phyloP scores from a whole-genome alignment of 2,329 filamentous ascomycete species.

The Aspergillus sp. region DNA sequence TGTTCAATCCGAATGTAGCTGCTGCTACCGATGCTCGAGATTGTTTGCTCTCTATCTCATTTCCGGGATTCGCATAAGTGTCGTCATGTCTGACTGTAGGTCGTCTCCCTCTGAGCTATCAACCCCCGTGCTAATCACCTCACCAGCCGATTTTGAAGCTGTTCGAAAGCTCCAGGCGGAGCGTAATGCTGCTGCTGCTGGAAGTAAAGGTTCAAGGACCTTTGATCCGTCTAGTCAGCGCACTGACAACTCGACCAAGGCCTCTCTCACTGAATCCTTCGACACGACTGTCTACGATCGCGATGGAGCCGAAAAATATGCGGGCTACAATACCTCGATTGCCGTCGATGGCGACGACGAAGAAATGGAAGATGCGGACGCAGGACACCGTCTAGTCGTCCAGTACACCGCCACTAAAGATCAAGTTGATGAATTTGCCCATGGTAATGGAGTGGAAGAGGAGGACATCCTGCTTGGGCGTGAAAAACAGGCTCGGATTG shows the following conservation, averaged over 20 bases:
- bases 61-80: constrained; percentile 15
- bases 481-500: constrained; percentile 86
- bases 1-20: constrained; percentile 32
- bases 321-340: constrained; percentile 87
- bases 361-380: constrained; percentile 71
- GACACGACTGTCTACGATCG: constrained; percentile 84
- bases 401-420: constrained; percentile 92
- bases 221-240: constrained; percentile 77
- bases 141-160: constrained; percentile 72
- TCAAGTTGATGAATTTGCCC: constrained; percentile 91
- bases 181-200: constrained; percentile 75
- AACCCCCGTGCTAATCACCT: constrained; percentile 17
- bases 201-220: constrained; percentile 75
- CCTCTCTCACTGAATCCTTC: constrained; percentile 79
- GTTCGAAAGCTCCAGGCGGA: constrained; percentile 86
- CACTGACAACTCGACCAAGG: constrained; percentile 79
- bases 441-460: constrained; percentile 80
- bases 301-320: constrained; percentile 72
- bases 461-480: constrained; percentile 81
- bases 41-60: constrained; percentile 20
- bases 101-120: constrained; percentile 9
- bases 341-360: constrained; percentile 73
- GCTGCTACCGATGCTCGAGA: constrained; percentile 21
- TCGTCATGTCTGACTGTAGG: constrained; percentile 43
- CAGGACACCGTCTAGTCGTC: constrained; percentile 74